A percentile compares a stretch with the other conserved stretches of the same genome.
These are phyloP conservation scores for Saururus chinensis DNA, from an alignment of 164 flowering plant species.

Conservation along the genomic window DNA sequence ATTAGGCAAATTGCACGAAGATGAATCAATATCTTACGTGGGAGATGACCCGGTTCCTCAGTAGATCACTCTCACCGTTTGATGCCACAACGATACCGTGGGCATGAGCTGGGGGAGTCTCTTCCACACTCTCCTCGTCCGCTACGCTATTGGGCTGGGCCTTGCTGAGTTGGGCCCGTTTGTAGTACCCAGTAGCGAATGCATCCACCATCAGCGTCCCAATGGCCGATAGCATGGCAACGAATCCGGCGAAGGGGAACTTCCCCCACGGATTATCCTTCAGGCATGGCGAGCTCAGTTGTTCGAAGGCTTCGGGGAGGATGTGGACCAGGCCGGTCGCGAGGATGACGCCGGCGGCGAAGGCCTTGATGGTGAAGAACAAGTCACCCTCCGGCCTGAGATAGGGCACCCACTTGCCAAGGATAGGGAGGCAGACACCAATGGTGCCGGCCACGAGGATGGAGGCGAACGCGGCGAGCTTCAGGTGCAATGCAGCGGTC, in stretches of 20 bases:
- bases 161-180: constrained; percentile 12
- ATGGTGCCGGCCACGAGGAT: constrained; percentile 23
- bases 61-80: constrained; percentile 17
- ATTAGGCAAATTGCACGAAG: too few species aligned
- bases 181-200: constrained; percentile 18
- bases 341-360: constrained; percentile 39
- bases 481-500: constrained; percentile 14
- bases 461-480: constrained; percentile 21
- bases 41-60: constrained; percentile 33
- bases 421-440: constrained; percentile 28
- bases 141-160: not conserved
- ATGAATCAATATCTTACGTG: constrained; percentile 7
- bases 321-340: constrained; percentile 36
- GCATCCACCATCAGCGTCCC: constrained; percentile 24
- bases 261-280: constrained; percentile 18
- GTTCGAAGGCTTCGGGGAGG: constrained; percentile 32
- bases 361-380: constrained; percentile 31
- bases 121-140: not conserved
- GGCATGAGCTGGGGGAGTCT: too few species aligned
- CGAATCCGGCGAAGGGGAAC: constrained; percentile 23
- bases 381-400: constrained; percentile 19
- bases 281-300: constrained; percentile 22
- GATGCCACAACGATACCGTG: constrained; percentile 4
- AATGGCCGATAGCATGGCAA: constrained; percentile 27
- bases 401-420: constrained; percentile 16